Percentiles rank a stretch among this genome's conserved stretches.
These are phyloP conservation scores for Lipomyces spencermartinsiae DNA, from an alignment of 805 yeast species.

Conservation along the genomic window DNA sequence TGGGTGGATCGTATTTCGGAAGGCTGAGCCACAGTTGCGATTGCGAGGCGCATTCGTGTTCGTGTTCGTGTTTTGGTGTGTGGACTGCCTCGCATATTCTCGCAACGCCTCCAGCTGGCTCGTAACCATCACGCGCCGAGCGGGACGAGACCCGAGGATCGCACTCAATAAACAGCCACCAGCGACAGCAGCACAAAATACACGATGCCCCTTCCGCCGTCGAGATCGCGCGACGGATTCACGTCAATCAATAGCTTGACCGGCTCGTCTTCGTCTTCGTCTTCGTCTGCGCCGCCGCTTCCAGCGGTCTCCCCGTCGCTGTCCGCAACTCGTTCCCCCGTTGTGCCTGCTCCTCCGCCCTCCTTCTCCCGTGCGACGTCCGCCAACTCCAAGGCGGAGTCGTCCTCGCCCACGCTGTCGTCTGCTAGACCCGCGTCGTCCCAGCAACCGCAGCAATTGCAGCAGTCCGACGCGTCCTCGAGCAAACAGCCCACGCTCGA, in stretches of 20 bases:
- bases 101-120: neutral
- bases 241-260: slow-evolving; percentile 2
- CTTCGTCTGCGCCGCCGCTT: neutral
- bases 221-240: slow-evolving; percentile 6
- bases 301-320: slow-evolving; percentile 5
- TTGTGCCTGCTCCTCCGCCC: slow-evolving; percentile 23
- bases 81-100: neutral
- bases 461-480: neutral
- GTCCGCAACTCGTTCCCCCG: slow-evolving; percentile 22
- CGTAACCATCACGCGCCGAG: slow-evolving; percentile 2
- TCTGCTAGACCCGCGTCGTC: neutral
- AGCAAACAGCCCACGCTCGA: neutral
- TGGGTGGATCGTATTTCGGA: neutral
- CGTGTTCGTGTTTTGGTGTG: neutral
- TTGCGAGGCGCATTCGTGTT: slow-evolving; percentile 2
- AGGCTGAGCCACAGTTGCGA: neutral
- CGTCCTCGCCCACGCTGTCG: slow-evolving; percentile 9
- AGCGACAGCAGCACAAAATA: neutral
- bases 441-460: slow-evolving; percentile 12
- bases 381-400: neutral
- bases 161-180: neutral
- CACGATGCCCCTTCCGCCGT: neutral
- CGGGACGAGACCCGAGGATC: neutral
- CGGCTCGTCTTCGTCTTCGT: neutral
- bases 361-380: slow-evolving; percentile 3